Conservation (phyloP, 73 alveolate genomes). For the Breviolum minutum region DNA sequence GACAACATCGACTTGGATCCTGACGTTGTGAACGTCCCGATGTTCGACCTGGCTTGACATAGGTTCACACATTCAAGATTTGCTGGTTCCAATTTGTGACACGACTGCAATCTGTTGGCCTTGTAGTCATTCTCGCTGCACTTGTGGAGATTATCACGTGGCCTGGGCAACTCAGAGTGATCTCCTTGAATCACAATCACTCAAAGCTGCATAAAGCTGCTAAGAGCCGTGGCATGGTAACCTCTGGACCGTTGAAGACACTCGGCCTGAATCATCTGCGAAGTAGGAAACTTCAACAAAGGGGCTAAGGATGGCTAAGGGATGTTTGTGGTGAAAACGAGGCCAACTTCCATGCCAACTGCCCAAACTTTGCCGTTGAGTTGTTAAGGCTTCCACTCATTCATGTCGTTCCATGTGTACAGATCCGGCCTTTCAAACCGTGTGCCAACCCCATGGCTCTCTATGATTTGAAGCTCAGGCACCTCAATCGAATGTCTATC, state of each 20-base stretch:
- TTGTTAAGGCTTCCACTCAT: slow-evolving; percentile 9
- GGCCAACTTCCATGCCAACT: no score
- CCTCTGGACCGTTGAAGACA: slow-evolving; percentile 93
- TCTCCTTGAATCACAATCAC: no score
- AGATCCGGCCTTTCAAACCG: slow-evolving; percentile 29
- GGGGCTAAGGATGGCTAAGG: not conserved
- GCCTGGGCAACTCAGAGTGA: slow-evolving; percentile 16
- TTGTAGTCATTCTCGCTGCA: slow-evolving; percentile 74
- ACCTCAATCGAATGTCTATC: not conserved
- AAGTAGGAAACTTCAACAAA: not conserved
- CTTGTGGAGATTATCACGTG: slow-evolving; percentile 70
- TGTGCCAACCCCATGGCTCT: not conserved
- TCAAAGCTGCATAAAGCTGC: not conserved
- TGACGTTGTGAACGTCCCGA: slow-evolving; percentile 76
- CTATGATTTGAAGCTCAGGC: not conserved
- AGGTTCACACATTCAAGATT: no score
- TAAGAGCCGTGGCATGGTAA: slow-evolving; percentile 57
- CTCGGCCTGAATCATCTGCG: slow-evolving; percentile 33
- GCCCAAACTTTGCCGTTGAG: not conserved
- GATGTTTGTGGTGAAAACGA: no score
- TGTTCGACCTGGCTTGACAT: slow-evolving; percentile 40
- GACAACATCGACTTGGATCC: not conserved
- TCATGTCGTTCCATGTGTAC: slow-evolving; percentile 97
- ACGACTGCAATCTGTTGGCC: not conserved
- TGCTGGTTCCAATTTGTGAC: no score